These are phyloP conservation scores for Aspergillus sp. DNA, from an alignment of 2,329 filamentous ascomycete species.

Conservation along the genomic window DNA sequence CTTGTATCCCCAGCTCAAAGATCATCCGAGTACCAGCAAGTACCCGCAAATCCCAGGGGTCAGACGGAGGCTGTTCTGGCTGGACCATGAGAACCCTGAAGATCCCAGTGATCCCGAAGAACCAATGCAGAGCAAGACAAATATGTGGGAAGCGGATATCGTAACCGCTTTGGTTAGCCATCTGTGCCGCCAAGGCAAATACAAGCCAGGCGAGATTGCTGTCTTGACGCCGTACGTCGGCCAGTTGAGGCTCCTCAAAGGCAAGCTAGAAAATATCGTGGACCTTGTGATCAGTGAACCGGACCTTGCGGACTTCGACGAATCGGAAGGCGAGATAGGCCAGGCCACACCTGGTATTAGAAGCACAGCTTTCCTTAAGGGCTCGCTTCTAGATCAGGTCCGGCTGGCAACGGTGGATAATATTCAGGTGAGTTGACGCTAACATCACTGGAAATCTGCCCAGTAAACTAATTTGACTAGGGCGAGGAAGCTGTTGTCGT, in stretches of 20 bases:
- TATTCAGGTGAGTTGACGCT: slow-evolving; percentile 10
- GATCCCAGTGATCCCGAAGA: slow-evolving; percentile 17
- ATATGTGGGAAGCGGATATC: slow-evolving; percentile 28
- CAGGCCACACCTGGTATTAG: too few relatives aligned
- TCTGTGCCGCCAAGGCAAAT: slow-evolving; percentile 28
- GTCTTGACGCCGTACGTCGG: slow-evolving; percentile 28
- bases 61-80: slow-evolving; percentile 25
- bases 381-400: not conserved
- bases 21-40: not conserved
- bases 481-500: too few relatives aligned
- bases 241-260: slow-evolving; percentile 21
- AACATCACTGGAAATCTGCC: too few relatives aligned
- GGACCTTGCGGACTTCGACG: not conserved
- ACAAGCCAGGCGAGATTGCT: slow-evolving; percentile 27
- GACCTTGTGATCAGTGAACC: slow-evolving; percentile 10
- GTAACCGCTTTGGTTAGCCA: slow-evolving; percentile 26
- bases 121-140: slow-evolving; percentile 22
- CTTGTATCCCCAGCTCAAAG: slow-evolving; percentile 13
- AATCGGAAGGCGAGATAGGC: not conserved
- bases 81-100: slow-evolving; percentile 24
- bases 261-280: slow-evolving; percentile 3
- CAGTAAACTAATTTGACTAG: too few relatives aligned
- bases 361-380: not conserved
- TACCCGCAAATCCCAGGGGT: slow-evolving; percentile 14
- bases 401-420: slow-evolving; percentile 17